Evolutionary conservation across 176 grass and related monocot genomes (phyloP), one percentile per base, ranked within the genome.

Genomic region (sorghum (Sorghum bicolor)): DNA sequence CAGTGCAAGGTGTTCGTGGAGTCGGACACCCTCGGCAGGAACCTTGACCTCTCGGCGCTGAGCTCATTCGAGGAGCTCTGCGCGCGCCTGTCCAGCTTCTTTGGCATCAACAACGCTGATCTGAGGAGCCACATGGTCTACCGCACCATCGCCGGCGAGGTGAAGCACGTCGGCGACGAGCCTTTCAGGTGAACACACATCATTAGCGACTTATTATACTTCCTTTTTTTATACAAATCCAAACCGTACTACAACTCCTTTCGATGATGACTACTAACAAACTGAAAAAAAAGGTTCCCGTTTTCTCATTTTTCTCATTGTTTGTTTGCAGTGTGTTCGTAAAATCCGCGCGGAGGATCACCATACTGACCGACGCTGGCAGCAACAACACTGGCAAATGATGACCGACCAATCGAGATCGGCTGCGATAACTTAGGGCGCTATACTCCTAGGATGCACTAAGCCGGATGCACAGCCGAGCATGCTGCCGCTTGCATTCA

Each of bases 1-100:
- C 91, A 94, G 74, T 96, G 96, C 80, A 98, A 95, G 82, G 93
- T 93, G 75, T 98, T 92, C 53, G 84, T 89, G 48, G 92, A 98
- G 80, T 92, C 87, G 8, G 96, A 95, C 68, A 76, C 92, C 85
- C 78, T 98, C 17, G 96, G 95, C 52, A 87, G 95, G 63, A 98
- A 84, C 70, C 90, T 98, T 0, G 95, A 95, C 13, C 87, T 98
- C 16, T 86, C 87, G 25, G 89, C 65, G 41, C 73, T 98, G 48
- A 63, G 85, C 37, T 93, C 92, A 28, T 98, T 91, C 70, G 91
- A 98, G 36, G 92, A 93, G 70, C 82, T 98, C 4, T 90, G 88
- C 74, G 45, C 83, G 10, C 90, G 84, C 77, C 84, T 98, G 30
- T 79, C 87, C 45, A 73, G 77, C 58, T 95, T 98, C 92, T 95